phyloP scores from a whole-genome alignment of 1,284 basidiomycete species.

The Ustilago cynodontis region DNA sequence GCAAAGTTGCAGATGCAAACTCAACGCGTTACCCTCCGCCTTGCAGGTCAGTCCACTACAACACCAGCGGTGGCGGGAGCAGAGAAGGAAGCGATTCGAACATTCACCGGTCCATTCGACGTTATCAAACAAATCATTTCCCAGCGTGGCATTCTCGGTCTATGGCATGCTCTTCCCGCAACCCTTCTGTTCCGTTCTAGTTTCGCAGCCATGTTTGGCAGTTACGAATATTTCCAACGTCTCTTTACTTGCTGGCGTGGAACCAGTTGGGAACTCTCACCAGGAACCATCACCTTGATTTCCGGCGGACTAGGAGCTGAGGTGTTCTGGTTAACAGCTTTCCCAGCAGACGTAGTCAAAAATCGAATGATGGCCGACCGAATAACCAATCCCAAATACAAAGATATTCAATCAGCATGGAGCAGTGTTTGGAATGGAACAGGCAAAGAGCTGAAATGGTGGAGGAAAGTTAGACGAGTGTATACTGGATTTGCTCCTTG shows the following conservation, averaged over 20 bases:
- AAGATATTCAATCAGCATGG: constrained; percentile 41
- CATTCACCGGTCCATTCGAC: constrained; percentile 68
- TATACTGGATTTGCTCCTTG: constrained; percentile 65
- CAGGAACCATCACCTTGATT: constrained; percentile 78
- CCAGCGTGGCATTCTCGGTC: constrained; percentile 60
- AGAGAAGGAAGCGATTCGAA: constrained; percentile 15
- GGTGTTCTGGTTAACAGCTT: constrained; percentile 74
- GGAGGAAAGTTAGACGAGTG: constrained; percentile 34
- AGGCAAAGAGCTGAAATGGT: constrained; percentile 22
- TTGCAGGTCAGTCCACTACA: constrained; percentile 9
- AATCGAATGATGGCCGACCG: constrained; percentile 71
- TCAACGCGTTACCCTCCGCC: constrained; percentile 72
- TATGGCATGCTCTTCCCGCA: constrained; percentile 70
- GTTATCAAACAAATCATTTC: constrained; percentile 67
- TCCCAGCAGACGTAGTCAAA: constrained; percentile 82
- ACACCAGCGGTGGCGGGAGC: not conserved
- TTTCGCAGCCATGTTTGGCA: constrained; percentile 66
- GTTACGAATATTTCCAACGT: constrained; percentile 66
- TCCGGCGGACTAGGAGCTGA: constrained; percentile 73
- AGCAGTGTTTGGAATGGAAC: constrained; percentile 48
- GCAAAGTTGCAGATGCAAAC: constrained; percentile 83
- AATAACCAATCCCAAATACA: constrained; percentile 74
- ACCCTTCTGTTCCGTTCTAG: constrained; percentile 70
- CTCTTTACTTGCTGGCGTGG: constrained; percentile 36
- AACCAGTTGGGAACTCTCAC: constrained; percentile 73